Evolutionary conservation across 2,329 filamentous ascomycete genomes (phyloP).

Genomic region (Ceratocystis huliohia): DNA sequence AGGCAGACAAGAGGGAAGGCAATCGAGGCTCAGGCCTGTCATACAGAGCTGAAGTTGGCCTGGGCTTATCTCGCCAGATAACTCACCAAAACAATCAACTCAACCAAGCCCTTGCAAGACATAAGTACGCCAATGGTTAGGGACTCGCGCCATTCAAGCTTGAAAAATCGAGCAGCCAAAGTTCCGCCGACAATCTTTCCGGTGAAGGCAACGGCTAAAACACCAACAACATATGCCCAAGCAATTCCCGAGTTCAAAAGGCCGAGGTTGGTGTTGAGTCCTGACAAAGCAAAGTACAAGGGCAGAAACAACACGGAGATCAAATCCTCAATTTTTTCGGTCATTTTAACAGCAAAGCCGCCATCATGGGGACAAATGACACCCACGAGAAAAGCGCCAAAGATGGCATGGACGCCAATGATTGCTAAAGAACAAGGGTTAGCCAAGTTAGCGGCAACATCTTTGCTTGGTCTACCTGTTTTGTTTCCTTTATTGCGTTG

Average conservation of each 20-base stretch:
- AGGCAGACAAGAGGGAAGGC: conserved; percentile 24
- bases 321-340: conserved; percentile 88
- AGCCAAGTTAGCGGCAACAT: neutral
- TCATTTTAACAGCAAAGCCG: conserved; percentile 80
- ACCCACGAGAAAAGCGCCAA: conserved; percentile 81
- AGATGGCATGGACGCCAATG: conserved; percentile 89
- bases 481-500: neutral
- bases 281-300: conserved; percentile 86
- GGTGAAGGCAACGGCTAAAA: conserved; percentile 68
- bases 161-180: conserved; percentile 60
- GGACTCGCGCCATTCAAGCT: conserved; percentile 80
- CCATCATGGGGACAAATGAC: conserved; percentile 82
- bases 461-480: neutral
- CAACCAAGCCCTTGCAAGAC: conserved; percentile 93
- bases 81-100: conserved; percentile 76
- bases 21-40: conserved; percentile 20
- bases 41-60: neutral
- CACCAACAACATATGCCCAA: conserved; percentile 81
- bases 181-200: conserved; percentile 78
- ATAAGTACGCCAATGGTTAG: conserved; percentile 80
- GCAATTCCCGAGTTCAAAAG: conserved; percentile 67
- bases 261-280: conserved; percentile 76
- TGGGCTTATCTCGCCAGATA: neutral
- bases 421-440: conserved; percentile 34
- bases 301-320: conserved; percentile 74